These are phyloP conservation scores for Xylaria sp. DNA, from an alignment of 2,329 filamentous ascomycete genomes.

Conservation along the genomic window DNA sequence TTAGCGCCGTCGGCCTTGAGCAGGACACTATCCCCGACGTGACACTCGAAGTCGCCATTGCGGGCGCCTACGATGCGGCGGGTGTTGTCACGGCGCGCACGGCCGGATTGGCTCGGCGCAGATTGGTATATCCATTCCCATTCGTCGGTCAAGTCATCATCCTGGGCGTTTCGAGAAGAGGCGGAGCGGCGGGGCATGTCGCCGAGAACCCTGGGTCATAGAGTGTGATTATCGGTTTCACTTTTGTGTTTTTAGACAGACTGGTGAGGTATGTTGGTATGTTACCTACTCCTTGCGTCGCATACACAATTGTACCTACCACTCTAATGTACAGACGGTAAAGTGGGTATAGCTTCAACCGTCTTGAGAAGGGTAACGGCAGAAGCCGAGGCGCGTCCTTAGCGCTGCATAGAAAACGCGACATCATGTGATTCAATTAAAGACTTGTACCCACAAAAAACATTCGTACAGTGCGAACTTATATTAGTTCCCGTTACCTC, in stretches of 20 bases:
- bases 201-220: background rate
- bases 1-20: constrained; percentile 87
- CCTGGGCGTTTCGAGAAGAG: constrained; percentile 74
- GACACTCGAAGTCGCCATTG: constrained; percentile 83
- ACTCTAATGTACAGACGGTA: background rate
- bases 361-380: background rate
- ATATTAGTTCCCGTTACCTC: background rate
- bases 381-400: constrained; percentile 23
- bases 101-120: constrained; percentile 20
- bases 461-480: background rate
- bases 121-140: constrained; percentile 83
- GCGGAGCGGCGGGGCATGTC: constrained; percentile 33
- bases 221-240: background rate
- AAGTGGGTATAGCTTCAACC: background rate
- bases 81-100: constrained; percentile 37
- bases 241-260: background rate
- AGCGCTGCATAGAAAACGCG: constrained; percentile 20
- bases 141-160: constrained; percentile 82
- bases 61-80: constrained; percentile 79
- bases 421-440: constrained; percentile 30
- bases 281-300: background rate
- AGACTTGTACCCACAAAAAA: background rate
- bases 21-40: constrained; percentile 83
- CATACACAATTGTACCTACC: background rate
- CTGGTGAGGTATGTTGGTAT: background rate